These are phyloP conservation scores for Apiospora arundinis DNA, from an alignment of 2,329 filamentous ascomycete genomes.

Conservation along the genomic window DNA sequence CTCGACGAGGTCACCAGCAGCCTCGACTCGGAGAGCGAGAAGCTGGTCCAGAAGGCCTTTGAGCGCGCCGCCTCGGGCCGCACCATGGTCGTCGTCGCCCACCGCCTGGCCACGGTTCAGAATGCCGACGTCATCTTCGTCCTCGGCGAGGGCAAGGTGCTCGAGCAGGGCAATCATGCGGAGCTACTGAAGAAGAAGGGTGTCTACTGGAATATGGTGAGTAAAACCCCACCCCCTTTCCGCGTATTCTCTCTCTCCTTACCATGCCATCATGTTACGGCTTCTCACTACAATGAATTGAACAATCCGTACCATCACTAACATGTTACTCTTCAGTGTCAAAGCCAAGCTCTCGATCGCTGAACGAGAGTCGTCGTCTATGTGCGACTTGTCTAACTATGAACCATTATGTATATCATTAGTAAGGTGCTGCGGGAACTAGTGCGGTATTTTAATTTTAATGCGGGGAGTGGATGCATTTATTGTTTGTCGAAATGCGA, in stretches of 20 bases:
- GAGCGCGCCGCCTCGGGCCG: conserved; percentile 65
- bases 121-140: conserved; percentile 84
- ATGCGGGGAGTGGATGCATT: not conserved
- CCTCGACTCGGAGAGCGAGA: conserved; percentile 64
- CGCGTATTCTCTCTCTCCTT: conserved; percentile 5
- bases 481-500: not conserved
- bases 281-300: not conserved
- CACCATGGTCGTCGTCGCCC: conserved; percentile 79
- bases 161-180: conserved; percentile 59
- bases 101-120: conserved; percentile 77
- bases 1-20: conserved; percentile 77
- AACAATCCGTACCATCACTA: not conserved
- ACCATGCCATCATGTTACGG: too few relatives aligned
- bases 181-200: conserved; percentile 59
- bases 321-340: conserved; percentile 49
- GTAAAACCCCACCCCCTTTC: not conserved
- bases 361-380: conserved; percentile 32
- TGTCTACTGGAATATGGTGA: conserved; percentile 64
- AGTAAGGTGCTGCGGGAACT: not conserved
- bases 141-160: conserved; percentile 67
- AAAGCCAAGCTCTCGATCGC: conserved; percentile 63
- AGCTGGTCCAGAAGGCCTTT: conserved; percentile 70
- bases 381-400: not conserved
- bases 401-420: not conserved
- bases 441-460: not conserved